Percentiles rank a stretch among this genome's conserved stretches.
phyloP scores from a whole-genome alignment of 345 rosid genomes.

The Murraya paniculata region DNA sequence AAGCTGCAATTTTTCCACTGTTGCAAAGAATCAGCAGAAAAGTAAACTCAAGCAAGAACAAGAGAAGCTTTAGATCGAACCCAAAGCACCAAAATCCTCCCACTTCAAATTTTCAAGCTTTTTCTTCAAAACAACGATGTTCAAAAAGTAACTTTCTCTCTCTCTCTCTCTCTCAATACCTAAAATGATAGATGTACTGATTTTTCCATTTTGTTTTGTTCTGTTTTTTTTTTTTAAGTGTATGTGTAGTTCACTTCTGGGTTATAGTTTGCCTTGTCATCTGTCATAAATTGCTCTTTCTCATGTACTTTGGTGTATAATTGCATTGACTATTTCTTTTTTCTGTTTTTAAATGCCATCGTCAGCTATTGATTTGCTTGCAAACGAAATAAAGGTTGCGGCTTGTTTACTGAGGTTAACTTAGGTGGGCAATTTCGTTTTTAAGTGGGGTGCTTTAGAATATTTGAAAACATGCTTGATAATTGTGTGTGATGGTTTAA shows the following conservation, averaged over 20 bases:
- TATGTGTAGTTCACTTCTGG: background rate
- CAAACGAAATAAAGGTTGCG: background rate
- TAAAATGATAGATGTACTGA: background rate
- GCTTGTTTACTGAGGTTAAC: background rate
- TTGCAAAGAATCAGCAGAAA: background rate
- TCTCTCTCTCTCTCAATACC: background rate
- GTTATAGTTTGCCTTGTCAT: background rate
- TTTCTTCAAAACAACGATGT: conserved; percentile 26
- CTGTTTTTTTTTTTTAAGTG: background rate
- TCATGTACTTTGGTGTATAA: background rate
- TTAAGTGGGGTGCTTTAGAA: background rate
- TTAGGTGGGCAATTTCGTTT: background rate
- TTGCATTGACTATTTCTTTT: background rate
- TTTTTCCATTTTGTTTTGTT: background rate
- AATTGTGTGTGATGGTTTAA: background rate
- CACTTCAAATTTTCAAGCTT: background rate
- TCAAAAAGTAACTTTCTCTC: conserved; percentile 36
- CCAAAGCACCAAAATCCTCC: conserved; percentile 6
- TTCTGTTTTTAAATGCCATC: background rate
- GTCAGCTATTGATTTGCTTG: background rate
- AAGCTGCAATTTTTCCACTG: background rate
- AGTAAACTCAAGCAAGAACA: background rate
- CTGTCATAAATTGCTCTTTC: background rate
- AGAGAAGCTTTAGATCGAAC: conserved; percentile 8
- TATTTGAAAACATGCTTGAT: background rate